A percentile compares a stretch with the other conserved stretches of the same genome.
These are phyloP conservation scores for Phytophthora sojae DNA, from an alignment of 352 stramenopile species.

Conservation along the genomic window DNA sequence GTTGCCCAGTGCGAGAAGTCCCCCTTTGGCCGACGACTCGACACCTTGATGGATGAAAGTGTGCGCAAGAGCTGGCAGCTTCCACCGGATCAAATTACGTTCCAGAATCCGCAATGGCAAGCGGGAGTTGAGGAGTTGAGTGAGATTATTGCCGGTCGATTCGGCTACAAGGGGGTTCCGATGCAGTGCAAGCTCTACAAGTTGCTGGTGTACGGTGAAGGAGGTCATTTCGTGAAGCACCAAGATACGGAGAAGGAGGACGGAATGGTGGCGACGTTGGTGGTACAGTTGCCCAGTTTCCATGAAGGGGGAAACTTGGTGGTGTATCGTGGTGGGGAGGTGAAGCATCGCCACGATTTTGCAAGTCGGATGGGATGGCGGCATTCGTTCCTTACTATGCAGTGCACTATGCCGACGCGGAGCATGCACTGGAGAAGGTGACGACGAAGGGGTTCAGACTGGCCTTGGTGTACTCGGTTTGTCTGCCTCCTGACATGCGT, in stretches of 20 bases:
- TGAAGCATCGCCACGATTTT: slow-evolving; percentile 28
- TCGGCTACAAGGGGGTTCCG: slow-evolving; percentile 15
- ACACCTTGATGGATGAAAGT: too few species aligned
- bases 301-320: slow-evolving; percentile 33
- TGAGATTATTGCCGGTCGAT: neutral
- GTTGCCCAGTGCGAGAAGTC: neutral
- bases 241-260: slow-evolving; percentile 65
- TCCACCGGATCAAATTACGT: slow-evolving; percentile 8
- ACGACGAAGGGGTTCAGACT: slow-evolving; percentile 26
- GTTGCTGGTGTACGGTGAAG: slow-evolving; percentile 53
- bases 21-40: neutral
- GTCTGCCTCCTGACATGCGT: slow-evolving; percentile 7
- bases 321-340: slow-evolving; percentile 16
- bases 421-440: slow-evolving; percentile 31
- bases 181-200: slow-evolving; percentile 46
- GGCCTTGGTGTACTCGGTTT: slow-evolving; percentile 36
- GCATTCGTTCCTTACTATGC: slow-evolving; percentile 25
- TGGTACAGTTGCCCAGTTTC: slow-evolving; percentile 40
- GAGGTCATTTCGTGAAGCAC: slow-evolving; percentile 51
- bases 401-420: slow-evolving; percentile 34
- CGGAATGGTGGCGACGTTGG: slow-evolving; percentile 57
- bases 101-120: slow-evolving; percentile 25
- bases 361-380: slow-evolving; percentile 15
- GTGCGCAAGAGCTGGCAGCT: slow-evolving; percentile 4
- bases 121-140: slow-evolving; percentile 9